Conservation (phyloP, 192 early-diverging fungal species). For the Coemansia sp. region DNA sequence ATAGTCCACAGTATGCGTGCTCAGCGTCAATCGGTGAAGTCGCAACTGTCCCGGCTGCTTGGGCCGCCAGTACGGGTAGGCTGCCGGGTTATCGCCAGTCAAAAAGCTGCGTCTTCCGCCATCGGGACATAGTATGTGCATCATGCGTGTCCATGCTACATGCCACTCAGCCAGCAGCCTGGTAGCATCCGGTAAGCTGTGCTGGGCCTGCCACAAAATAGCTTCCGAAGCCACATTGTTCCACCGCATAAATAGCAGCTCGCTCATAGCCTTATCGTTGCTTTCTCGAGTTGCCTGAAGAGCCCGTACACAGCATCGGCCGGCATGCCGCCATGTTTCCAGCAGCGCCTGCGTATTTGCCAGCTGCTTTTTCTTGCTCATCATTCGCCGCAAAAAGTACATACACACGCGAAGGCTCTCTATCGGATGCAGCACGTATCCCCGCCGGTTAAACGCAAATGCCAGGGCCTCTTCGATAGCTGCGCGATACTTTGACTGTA, state of each 20-base stretch:
- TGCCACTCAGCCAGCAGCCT: conserved; percentile 32
- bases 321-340: conserved; percentile 21
- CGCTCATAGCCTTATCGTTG: conserved; percentile 3
- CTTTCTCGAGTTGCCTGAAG: not conserved
- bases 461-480: conserved; percentile 43
- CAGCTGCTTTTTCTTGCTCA: not conserved
- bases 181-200: conserved; percentile 14
- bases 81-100: conserved; percentile 11
- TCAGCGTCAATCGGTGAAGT: conserved; percentile 45
- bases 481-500: conserved; percentile 13
- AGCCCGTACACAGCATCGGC: conserved; percentile 14
- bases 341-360: not conserved
- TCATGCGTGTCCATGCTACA: conserved; percentile 23
- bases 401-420: conserved; percentile 34
- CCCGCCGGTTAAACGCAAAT: conserved; percentile 37
- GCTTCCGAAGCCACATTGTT: conserved; percentile 42
- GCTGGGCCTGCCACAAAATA: conserved; percentile 2
- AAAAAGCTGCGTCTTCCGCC: conserved; percentile 19
- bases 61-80: conserved; percentile 37
- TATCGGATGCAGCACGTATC: conserved; percentile 24
- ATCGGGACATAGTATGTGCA: conserved; percentile 29
- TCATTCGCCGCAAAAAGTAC: conserved; percentile 26
- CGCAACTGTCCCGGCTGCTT: conserved; percentile 26
- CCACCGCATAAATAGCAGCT: conserved; percentile 50
- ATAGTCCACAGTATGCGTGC: conserved; percentile 13